Evolutionary conservation across 176 grass and related monocot genomes (phyloP), one percentile per base, ranked within the genome.

Genomic region (Carex cristatella): DNA sequence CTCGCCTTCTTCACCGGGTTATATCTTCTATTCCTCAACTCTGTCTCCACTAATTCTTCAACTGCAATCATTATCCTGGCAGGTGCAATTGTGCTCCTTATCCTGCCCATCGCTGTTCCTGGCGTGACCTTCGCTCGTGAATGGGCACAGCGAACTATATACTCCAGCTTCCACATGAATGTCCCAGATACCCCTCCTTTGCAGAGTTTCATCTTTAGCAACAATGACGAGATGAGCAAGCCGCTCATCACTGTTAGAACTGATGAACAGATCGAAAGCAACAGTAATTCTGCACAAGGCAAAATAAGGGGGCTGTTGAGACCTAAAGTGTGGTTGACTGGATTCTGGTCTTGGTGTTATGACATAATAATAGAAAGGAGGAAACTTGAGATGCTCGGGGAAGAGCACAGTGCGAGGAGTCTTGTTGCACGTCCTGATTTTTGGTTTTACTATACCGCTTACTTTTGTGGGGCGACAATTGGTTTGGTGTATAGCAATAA

Each of bases 401-500:
- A 95, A 56, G 95, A 98, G 67, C 93, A 98, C 59, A 87, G 82
- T 37, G 93, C 88, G 15, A 87, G 72, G 81, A 93, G 79, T 86
- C 95, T 98, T 27, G 85, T 98, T 30, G 28, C 23, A 10, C 81
- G 91, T 30, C 78, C 92, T 0, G 95, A 98, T 37, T 98, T 93
- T 84, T 98, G 95, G 95, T 85, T 98, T 23, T 98, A 98, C 83
- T 98, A 98, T 64, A 78, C 18, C 10, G 88, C 92, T 13, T 98
- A 98, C 86, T 94, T 94, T 79, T 98, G 91, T 54, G 93, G 93
- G 10, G 93, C 95, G 38, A 98, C 95, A 12, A 83, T 94, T 11
- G 93, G 93, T 0, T 80, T 94, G 55, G 95, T 98, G 18, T 98
- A 98, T 81, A 95, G 93, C 86, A 98, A 98, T 79, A 98, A 95